These are phyloP conservation scores for Oryza coarctata DNA, from an alignment of 176 grass and related monocot genomes.

Conservation along the genomic window DNA sequence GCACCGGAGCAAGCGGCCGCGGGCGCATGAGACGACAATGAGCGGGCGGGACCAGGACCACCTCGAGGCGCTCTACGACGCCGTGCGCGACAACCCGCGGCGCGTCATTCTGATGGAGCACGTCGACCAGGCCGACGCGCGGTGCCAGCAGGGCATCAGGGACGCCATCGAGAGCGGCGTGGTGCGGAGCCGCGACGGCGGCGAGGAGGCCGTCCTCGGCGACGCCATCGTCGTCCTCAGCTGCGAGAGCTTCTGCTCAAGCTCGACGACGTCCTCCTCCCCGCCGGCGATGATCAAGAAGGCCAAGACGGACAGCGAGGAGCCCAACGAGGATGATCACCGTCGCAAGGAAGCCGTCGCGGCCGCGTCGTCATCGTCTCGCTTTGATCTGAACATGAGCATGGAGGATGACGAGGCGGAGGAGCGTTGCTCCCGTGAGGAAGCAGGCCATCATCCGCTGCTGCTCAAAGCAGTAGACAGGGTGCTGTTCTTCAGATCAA, in stretches of 20 bases:
- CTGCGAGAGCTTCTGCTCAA: conserved; percentile 54
- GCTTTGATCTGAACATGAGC: conserved; percentile 75
- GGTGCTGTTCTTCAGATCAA: conserved; percentile 62
- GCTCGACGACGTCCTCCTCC: conserved; percentile 45
- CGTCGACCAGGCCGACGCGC: conserved; percentile 43
- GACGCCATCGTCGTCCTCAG: conserved; percentile 74
- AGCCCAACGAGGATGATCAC: conserved; percentile 9
- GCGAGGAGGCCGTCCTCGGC: conserved; percentile 40
- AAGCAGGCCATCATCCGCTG: neutral
- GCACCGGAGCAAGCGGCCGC: conserved; percentile 43
- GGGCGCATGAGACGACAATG: conserved; percentile 6
- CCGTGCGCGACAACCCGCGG: conserved; percentile 53
- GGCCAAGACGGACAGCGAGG: conserved; percentile 6
- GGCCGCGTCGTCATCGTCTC: neutral
- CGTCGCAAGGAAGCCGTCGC: neutral
- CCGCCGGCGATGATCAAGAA: conserved; percentile 34
- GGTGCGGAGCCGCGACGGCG: conserved; percentile 10
- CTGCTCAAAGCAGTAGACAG: conserved; percentile 58
- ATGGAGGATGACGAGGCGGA: conserved; percentile 24
- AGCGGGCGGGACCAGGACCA: neutral
- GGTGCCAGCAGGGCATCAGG: conserved; percentile 41
- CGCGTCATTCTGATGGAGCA: conserved; percentile 67
- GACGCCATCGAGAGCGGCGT: conserved; percentile 52
- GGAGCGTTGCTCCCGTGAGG: conserved; percentile 36
- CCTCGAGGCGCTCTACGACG: conserved; percentile 55